phyloP scores from a whole-genome alignment of 2,329 filamentous ascomycete species.

The Coniochaeta ligniaria region DNA sequence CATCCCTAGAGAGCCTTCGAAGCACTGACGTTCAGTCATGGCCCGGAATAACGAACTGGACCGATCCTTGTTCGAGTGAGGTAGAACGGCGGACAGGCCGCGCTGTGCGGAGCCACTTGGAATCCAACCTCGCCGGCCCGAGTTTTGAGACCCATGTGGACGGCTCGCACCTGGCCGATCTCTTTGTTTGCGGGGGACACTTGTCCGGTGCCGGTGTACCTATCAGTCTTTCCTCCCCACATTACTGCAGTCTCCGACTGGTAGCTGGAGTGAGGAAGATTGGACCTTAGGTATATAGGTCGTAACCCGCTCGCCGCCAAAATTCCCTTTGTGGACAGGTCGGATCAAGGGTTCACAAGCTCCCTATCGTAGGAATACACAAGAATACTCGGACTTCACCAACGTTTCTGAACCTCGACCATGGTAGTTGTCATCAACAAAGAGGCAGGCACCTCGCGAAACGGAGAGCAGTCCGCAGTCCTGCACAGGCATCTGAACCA shows the following conservation, averaged over 20 bases:
- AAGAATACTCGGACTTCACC: not conserved
- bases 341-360: not conserved
- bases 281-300: not conserved
- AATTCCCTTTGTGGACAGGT: not conserved
- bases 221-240: not conserved
- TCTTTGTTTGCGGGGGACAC: not conserved
- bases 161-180: not conserved
- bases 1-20: not conserved
- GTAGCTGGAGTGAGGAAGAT: not conserved
- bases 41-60: not conserved
- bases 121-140: not conserved
- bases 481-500: constrained; percentile 27
- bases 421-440: not conserved
- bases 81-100: not conserved
- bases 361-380: not conserved
- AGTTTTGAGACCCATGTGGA: not conserved
- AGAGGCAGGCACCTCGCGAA: not conserved
- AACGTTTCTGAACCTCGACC: not conserved
- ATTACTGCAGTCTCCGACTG: not conserved
- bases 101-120: not conserved
- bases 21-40: not conserved
- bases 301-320: not conserved
- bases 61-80: not conserved
- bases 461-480: constrained; percentile 22
- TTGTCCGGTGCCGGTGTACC: not conserved